Conservation (phyloP, 73 alveolate genomes). For the Tetrahymena borealis region DNA sequence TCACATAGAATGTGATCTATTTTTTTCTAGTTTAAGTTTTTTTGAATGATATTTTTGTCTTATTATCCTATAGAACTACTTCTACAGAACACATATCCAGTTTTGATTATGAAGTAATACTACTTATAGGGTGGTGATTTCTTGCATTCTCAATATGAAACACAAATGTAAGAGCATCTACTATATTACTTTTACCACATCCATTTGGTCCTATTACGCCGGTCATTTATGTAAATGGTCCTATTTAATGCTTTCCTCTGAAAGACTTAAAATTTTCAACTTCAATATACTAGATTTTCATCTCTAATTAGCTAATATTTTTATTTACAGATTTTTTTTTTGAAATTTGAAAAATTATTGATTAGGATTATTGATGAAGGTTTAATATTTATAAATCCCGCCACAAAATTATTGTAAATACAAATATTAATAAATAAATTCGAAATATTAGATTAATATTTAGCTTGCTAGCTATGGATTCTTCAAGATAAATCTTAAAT, state of each 20-base stretch:
- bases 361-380: not conserved
- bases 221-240: conserved; percentile 87
- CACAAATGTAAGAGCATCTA: not conserved
- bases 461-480: not conserved
- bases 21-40: not conserved
- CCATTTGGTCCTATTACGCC: conserved; percentile 97
- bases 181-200: conserved; percentile 63
- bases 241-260: conserved; percentile 83
- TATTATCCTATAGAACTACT: not conserved
- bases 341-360: not conserved
- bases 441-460: not conserved
- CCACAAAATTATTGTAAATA: not conserved
- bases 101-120: not conserved
- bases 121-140: not conserved
- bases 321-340: not conserved
- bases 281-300: conserved; percentile 49
- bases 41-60: not conserved
- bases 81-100: not conserved
- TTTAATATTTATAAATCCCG: not conserved
- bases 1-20: not conserved
- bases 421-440: not conserved
- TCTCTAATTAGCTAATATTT: not conserved
- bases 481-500: no score
- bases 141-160: not conserved
- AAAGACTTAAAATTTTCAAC: conserved; percentile 92